These are phyloP conservation scores for Ophiostoma sp. DNA, from an alignment of 2,329 filamentous ascomycete species.

Conservation along the genomic window DNA sequence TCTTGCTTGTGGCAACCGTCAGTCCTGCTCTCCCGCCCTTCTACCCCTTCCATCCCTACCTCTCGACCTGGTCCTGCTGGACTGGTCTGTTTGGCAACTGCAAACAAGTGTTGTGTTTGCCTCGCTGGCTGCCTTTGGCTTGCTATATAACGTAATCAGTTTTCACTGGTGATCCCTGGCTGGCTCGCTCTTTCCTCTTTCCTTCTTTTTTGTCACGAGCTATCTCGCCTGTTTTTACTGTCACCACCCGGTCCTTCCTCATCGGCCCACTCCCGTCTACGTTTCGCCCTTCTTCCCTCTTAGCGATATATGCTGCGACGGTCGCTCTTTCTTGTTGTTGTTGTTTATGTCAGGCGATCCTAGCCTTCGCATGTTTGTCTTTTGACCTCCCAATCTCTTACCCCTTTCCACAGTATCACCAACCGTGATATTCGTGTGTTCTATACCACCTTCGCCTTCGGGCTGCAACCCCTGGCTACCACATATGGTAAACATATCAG, in stretches of 20 bases:
- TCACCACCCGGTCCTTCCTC: neutral
- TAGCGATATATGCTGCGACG: neutral
- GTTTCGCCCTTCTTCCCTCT: neutral
- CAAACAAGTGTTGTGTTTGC: conserved; percentile 6
- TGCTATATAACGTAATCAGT: neutral
- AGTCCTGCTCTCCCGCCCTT: neutral
- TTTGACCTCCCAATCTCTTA: neutral
- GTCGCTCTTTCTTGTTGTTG: neutral
- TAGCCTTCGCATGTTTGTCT: neutral
- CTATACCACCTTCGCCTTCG: neutral
- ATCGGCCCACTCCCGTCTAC: neutral
- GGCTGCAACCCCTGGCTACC: neutral
- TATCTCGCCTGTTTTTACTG: too few species aligned
- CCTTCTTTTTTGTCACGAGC: too few species aligned
- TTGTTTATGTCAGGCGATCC: neutral
- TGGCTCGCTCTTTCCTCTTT: neutral
- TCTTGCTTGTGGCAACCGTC: neutral
- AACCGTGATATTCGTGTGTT: neutral
- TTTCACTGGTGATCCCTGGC: neutral
- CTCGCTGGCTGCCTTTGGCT: neutral
- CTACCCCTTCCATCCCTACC: neutral
- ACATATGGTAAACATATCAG: conserved; percentile 1
- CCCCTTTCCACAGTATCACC: neutral
- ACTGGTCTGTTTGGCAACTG: neutral
- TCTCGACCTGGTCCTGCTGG: neutral